Conservation (phyloP, 2,329 filamentous ascomycete species). For the Trichoderma endophyticum region DNA sequence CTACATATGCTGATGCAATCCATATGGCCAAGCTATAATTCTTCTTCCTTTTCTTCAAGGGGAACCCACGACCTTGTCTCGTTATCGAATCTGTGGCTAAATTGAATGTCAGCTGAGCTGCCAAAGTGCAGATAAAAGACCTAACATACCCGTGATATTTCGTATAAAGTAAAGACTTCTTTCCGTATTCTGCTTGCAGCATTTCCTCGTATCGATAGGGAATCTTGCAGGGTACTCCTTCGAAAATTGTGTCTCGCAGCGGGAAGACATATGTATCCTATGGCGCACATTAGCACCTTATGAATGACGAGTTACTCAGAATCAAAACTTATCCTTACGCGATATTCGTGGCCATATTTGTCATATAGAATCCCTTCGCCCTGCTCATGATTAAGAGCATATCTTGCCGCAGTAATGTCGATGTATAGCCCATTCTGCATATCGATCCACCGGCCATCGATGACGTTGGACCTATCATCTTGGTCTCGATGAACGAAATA, state of each 20-base stretch:
- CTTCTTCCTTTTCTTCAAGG: not conserved
- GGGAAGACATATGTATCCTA: slow-evolving; percentile 63
- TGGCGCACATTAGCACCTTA: not conserved
- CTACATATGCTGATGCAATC: not conserved
- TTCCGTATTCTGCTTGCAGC: slow-evolving; percentile 55
- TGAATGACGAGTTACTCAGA: not conserved
- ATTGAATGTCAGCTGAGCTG: not conserved
- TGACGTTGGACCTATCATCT: slow-evolving; percentile 40
- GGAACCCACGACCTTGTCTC: slow-evolving; percentile 34
- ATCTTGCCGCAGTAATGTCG: slow-evolving; percentile 50
- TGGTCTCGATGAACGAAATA: slow-evolving; percentile 38
- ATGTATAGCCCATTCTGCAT: slow-evolving; percentile 47
- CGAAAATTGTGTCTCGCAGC: slow-evolving; percentile 65
- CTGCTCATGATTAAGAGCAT: slow-evolving; percentile 42
- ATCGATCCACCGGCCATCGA: slow-evolving; percentile 51
- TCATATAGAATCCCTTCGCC: slow-evolving; percentile 47
- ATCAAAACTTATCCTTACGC: slow-evolving; percentile 31
- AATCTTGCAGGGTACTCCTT: slow-evolving; percentile 63
- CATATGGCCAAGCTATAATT: not conserved
- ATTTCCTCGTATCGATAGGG: slow-evolving; percentile 61
- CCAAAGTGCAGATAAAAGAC: not conserved
- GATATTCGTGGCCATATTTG: slow-evolving; percentile 51
- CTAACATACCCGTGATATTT: slow-evolving; percentile 50
- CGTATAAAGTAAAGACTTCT: slow-evolving; percentile 48
- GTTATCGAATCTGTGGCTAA: slow-evolving; percentile 42